Evolutionary conservation across 192 early-diverging fungal genomes (phyloP), one percentile per base, ranked within the genome.

Genomic region (Allomyces arbusculus): DNA sequence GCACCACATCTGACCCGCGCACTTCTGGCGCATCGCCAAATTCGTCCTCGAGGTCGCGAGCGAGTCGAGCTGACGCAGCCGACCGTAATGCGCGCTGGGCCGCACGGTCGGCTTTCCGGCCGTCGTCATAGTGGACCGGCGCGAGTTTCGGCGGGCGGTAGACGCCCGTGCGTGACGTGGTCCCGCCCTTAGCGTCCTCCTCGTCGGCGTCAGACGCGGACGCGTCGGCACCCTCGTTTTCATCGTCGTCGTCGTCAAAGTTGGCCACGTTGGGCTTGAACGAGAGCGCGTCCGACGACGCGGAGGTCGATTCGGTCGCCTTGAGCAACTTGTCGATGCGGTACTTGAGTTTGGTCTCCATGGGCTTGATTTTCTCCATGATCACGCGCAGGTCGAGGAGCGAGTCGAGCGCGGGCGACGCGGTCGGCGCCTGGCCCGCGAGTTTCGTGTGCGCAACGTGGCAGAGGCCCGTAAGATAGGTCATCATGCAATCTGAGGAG

Each of bases 311-410:
- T 9, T 70, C 78, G 12, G 78, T 78, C 20, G 79, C 71, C 66
- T 81, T 82, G 26, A 95, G 81, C 24, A 98, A 79, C 75, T 96
- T 95, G 73, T 95, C 92, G 69, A 96, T 92, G 78, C 95, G 95
- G 77, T 95, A 96, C 75, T 91, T 91, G 62, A 98, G 81, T 67
- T 92, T 88, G 64, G 82, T 83, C 77, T 98, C 95, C 24, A 98
- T 74, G 0, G 95, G 95, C 69, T 87, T 88, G 72, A 91, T 90
- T 73, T 89, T 89, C 70, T 98, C 95, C 43, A 99, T 71, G n/a
- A 92, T 79, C 3, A 87, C 84, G 20, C 93, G 80, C 25, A 87
- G 75, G 72, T 91, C 88, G 4, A 94, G 79, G 44, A 99, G 74
- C 3, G 79, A 67, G 44, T 78, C 68, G 11, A 95, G 71, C 23